Evolutionary conservation across 495 filamentous ascomycete species (phyloP).

Genomic region (Penicillium bovifimosum): DNA sequence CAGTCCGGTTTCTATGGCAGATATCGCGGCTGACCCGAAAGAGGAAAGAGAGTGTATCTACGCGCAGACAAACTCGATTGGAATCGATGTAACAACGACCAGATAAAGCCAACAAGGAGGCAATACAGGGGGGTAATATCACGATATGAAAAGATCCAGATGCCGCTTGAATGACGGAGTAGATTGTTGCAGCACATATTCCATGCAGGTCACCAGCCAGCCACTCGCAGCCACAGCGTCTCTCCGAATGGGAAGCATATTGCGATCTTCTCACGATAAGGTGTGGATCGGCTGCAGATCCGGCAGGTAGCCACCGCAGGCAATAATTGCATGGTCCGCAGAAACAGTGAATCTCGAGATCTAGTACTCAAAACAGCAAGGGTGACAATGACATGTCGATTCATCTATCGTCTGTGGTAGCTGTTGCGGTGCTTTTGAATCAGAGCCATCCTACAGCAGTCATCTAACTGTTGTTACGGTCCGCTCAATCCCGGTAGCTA

Average conservation of each 20-base stretch:
- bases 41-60: too few relatives aligned
- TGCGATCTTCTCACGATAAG: neutral
- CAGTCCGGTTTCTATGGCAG: too few relatives aligned
- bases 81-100: too few relatives aligned
- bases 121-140: too few relatives aligned
- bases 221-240: neutral
- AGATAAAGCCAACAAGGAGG: too few relatives aligned
- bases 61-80: too few relatives aligned
- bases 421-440: neutral
- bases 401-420: neutral
- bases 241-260: neutral
- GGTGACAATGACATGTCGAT: neutral
- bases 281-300: neutral
- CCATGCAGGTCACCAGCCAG: neutral
- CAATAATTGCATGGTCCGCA: neutral
- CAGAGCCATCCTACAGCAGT: neutral
- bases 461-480: neutral
- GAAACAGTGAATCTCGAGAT: neutral
- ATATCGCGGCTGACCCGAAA: too few relatives aligned
- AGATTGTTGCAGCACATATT: neutral
- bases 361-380: neutral
- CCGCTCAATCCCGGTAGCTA: too few relatives aligned
- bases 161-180: neutral
- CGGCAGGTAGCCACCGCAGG: neutral
- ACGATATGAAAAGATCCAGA: too few relatives aligned